Evolutionary conservation across 768 basidiomycete genomes (phyloP).

Genomic region (Bullera alba): DNA sequence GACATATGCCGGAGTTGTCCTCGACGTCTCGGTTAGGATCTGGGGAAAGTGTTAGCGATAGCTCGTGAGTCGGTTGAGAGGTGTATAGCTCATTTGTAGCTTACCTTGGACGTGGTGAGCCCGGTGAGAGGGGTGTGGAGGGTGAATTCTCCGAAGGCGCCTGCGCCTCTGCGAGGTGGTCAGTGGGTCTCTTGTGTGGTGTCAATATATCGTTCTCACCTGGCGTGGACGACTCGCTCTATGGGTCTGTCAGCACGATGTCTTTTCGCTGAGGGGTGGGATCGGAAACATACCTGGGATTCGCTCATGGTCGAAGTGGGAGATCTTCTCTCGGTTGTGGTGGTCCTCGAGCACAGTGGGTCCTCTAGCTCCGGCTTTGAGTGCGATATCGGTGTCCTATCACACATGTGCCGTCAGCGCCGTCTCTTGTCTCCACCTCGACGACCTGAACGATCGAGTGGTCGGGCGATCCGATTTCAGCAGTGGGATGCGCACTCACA

Average conservation of each 20-base stretch:
- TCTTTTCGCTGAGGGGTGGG: too few species aligned
- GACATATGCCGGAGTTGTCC: conserved; percentile 68
- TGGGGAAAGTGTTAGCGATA: conserved; percentile 5
- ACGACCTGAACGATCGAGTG: background rate
- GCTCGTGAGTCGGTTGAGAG: too few species aligned
- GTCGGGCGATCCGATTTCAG: background rate
- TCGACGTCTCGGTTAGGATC: conserved; percentile 61
- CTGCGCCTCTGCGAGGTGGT: too few species aligned
- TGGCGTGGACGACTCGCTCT: conserved; percentile 57
- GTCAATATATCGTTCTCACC: too few species aligned
- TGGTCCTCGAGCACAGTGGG: conserved; percentile 63
- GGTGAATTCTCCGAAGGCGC: conserved; percentile 75
- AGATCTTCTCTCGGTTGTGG: conserved; percentile 66
- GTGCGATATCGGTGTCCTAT: conserved; percentile 42
- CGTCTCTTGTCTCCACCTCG: background rate
- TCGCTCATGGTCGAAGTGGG: conserved; percentile 77
- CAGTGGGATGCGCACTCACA: conserved; percentile 13
- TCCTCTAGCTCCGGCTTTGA: conserved; percentile 51
- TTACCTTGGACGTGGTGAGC: conserved; percentile 57
- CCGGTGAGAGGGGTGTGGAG: conserved; percentile 65
- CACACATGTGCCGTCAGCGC: background rate
- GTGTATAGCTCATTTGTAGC: background rate
- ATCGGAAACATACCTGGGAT: too few species aligned
- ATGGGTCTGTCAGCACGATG: too few species aligned
- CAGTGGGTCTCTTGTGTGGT: too few species aligned